These are phyloP conservation scores for Syzygium jambos DNA, from an alignment of 345 rosid genomes.

Conservation along the genomic window DNA sequence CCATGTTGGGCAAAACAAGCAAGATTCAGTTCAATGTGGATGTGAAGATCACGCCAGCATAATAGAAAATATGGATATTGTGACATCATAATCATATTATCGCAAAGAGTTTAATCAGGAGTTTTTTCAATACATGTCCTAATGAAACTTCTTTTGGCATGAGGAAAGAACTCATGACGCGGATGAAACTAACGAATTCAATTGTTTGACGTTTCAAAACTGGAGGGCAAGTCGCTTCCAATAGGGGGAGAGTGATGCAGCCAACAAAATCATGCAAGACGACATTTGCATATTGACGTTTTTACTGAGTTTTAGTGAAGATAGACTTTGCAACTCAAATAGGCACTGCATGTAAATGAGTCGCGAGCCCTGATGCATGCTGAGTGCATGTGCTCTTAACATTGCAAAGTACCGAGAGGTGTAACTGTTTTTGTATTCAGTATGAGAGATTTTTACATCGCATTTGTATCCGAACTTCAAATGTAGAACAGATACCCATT, in stretches of 20 bases:
- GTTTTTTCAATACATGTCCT: neutral
- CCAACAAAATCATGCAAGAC: neutral
- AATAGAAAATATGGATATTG: too few relatives aligned
- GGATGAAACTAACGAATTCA: neutral
- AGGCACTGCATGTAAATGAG: neutral
- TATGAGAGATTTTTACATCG: neutral
- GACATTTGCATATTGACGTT: neutral
- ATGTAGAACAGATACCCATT: constrained; percentile 1
- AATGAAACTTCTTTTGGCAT: neutral
- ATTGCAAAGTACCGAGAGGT: neutral
- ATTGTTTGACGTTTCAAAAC: neutral
- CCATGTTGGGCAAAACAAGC: too few relatives aligned
- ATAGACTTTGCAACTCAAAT: neutral
- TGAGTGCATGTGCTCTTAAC: neutral
- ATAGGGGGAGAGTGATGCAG: neutral
- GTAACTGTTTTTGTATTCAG: neutral
- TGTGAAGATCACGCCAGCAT: too few relatives aligned
- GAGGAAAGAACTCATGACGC: neutral
- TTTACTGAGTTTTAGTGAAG: neutral
- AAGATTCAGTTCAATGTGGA: too few relatives aligned
- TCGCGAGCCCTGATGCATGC: neutral
- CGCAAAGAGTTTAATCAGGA: neutral
- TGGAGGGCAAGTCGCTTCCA: neutral
- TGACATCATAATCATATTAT: too few relatives aligned
- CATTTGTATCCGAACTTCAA: neutral